Base-by-base conservation (phyloP, 169 alveolate species). In the Plasmodium sp. region DNA sequence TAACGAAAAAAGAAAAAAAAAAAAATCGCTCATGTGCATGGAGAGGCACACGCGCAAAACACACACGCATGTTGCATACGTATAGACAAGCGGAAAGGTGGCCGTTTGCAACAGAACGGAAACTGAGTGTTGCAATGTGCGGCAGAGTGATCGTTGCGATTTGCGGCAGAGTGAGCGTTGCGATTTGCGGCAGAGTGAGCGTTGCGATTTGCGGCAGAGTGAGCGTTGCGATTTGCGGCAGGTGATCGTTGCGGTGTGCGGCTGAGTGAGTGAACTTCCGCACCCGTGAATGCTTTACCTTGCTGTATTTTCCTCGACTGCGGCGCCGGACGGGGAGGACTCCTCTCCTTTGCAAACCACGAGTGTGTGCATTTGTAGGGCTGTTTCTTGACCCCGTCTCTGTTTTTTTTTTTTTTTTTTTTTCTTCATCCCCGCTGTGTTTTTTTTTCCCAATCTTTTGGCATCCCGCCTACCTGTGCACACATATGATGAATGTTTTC, bases 401-500 rank as follows among this genome's bases (percentile, higher is more conserved):
- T 51, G 9, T 16, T 51, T 2, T 51, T 51, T 12, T 51, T 14
- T 51, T 14, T 51, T 77, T 27, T 77, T n/a, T 77, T 77, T 67
- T 4, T 4, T 18, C 77, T 62, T 22, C 56, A 45, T 22, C 22
- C 33, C 33, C 0, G 41, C 56, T 75, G 48, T 31, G 10, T 27
- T 33, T 33, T 67, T 67, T 67, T 18, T 9, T 10, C 9, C 39
- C 14, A 67, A 67, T 27, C 1, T 22, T 18, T 31, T 27, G 43
- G 39, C 77, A 10, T 73, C 45, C 43, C 18, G 43, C 48, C 58
- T 36, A 34, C 43, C 45, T 27, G 27, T 33, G 34, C 39, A 9
- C 72, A 18, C 39, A 58, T 48, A 86, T 77, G 41, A 86, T 86
- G 93, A 75, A 75, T 86, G 56, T 27, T 12, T 36, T 18, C 34